Evolutionary conservation across 495 filamentous ascomycete species (phyloP).

Genomic region (Jackrogersella multiformis): DNA sequence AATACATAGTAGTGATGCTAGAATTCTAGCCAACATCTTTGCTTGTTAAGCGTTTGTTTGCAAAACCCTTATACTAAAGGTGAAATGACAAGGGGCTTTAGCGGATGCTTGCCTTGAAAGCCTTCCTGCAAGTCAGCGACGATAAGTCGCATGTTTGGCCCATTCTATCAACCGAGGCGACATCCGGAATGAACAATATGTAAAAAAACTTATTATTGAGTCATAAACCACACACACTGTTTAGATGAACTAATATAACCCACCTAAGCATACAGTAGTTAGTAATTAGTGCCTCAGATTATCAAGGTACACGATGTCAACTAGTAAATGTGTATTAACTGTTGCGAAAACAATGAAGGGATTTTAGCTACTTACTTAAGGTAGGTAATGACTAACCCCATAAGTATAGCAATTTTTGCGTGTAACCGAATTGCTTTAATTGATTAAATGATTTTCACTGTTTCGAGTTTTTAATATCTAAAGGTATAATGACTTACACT

Average conservation of each 20-base stretch:
- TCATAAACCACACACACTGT: slow-evolving; percentile 10
- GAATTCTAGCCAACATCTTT: too few species aligned
- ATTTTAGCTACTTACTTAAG: slow-evolving; percentile 9
- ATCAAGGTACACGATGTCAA: slow-evolving; percentile 16
- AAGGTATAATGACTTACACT: neutral
- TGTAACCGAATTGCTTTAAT: neutral
- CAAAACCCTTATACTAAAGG: slow-evolving; percentile 4
- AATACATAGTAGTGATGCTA: too few species aligned
- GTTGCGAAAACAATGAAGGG: slow-evolving; percentile 9
- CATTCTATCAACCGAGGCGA: slow-evolving; percentile 21
- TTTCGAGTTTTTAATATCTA: slow-evolving; percentile 1
- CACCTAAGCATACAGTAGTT: slow-evolving; percentile 5
- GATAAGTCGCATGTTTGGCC: slow-evolving; percentile 2
- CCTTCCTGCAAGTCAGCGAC: slow-evolving; percentile 2
- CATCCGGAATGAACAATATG: slow-evolving; percentile 33
- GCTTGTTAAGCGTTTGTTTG: neutral
- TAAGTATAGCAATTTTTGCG: neutral
- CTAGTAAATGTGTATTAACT: slow-evolving; percentile 1
- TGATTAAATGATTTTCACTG: slow-evolving; percentile 22
- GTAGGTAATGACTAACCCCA: slow-evolving; percentile 6
- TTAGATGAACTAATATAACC: slow-evolving; percentile 26
- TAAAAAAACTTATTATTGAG: slow-evolving; percentile 16
- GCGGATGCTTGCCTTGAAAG: slow-evolving; percentile 6
- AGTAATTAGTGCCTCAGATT: slow-evolving; percentile 11
- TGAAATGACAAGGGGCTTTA: slow-evolving; percentile 5